phyloP scores from a whole-genome alignment of 768 basidiomycete genomes.

The Mycena maculata region DNA sequence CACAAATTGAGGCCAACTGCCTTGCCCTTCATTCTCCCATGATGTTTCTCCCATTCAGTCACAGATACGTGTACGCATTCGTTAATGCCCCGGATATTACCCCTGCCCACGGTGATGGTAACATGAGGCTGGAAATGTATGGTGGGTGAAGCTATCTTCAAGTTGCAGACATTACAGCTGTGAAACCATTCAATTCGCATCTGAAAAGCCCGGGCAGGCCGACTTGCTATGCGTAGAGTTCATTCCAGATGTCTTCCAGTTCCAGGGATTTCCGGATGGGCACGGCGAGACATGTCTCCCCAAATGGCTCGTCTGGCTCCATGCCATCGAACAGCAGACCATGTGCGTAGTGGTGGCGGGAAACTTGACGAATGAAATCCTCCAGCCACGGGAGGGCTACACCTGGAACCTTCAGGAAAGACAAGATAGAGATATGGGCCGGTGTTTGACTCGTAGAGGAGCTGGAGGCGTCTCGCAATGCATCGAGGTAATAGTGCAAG shows the following conservation, averaged over 20 bases:
- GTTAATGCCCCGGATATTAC: not conserved
- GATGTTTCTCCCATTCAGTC: not conserved
- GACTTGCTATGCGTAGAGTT: not conserved
- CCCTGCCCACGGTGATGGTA: slow-evolving; percentile 10
- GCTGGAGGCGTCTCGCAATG: not conserved
- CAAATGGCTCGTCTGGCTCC: not conserved
- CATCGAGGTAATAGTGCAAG: slow-evolving; percentile 7
- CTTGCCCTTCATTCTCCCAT: slow-evolving; percentile 12
- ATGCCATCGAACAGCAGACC: not conserved
- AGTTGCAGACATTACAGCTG: not conserved
- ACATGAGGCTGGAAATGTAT: slow-evolving; percentile 14
- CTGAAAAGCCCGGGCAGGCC: no score
- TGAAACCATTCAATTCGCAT: no score
- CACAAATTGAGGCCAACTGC: slow-evolving; percentile 19
- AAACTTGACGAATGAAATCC: not conserved
- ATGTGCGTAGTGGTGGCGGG: not conserved
- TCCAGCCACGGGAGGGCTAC: not conserved
- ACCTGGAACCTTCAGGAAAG: not conserved
- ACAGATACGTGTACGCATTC: not conserved
- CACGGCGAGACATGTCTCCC: slow-evolving; percentile 4
- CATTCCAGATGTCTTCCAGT: not conserved
- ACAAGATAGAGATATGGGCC: slow-evolving; percentile 8
- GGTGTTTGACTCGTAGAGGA: slow-evolving; percentile 1
- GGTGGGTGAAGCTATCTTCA: no score
- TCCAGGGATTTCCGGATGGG: not conserved